Conservation (phyloP, 2,329 filamentous ascomycete species). For the Claviceps quebecensis region DNA sequence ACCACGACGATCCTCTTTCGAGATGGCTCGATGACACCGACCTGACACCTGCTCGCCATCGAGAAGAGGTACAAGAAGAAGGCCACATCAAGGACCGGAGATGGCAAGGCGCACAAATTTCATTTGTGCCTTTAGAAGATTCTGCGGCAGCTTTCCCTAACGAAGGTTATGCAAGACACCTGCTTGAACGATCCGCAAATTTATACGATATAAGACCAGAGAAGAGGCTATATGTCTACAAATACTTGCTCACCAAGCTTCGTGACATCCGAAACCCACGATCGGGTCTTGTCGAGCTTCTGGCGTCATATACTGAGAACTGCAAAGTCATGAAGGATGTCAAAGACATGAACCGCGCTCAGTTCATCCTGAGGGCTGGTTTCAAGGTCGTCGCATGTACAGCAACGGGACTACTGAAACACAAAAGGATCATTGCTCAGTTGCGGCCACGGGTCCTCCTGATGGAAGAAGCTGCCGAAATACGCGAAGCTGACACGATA, state of each 20-base stretch:
- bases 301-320: slow-evolving; percentile 33
- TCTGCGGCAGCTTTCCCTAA: not conserved
- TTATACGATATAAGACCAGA: slow-evolving; percentile 3
- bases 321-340: slow-evolving; percentile 40
- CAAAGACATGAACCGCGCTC: slow-evolving; percentile 43
- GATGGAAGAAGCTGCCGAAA: slow-evolving; percentile 71
- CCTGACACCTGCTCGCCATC: not conserved
- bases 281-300: slow-evolving; percentile 18
- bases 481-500: slow-evolving; percentile 46
- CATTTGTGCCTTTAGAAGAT: not conserved
- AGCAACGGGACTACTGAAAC: slow-evolving; percentile 70
- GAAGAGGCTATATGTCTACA: slow-evolving; percentile 1
- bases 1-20: not conserved
- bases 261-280: not conserved
- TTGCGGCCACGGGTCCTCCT: slow-evolving; percentile 54
- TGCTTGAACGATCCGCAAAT: not conserved
- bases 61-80: not conserved
- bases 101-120: slow-evolving; percentile 23
- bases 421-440: slow-evolving; percentile 53
- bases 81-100: not conserved
- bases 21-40: slow-evolving; percentile 9
- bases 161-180: not conserved
- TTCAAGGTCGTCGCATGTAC: slow-evolving; percentile 51
- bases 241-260: not conserved
- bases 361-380: slow-evolving; percentile 20